Base-by-base conservation (phyloP, 2,329 filamentous ascomycete genomes). In the Diaporthe citrichinensis region DNA sequence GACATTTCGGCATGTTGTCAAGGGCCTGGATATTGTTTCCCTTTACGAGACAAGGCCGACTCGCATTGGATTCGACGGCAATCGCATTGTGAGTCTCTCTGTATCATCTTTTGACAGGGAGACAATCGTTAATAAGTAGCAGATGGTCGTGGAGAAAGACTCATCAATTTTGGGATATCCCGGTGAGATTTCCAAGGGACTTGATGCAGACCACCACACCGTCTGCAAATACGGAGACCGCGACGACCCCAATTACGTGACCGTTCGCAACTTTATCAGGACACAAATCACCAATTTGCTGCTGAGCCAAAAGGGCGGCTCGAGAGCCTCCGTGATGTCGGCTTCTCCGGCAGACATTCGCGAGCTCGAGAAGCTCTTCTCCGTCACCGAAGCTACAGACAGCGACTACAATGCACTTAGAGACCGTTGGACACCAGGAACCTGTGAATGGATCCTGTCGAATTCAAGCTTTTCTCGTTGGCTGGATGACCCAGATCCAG, bases 81-180 rank as follows among this genome's bases (percentile, higher is more conserved):
- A 17, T 73, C 8, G 72, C 78, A 57, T 57, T 34, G 53, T 57
- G 15, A 57, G 53, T n/a, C n/a, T n/a, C n/a, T n/a, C n/a, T n/a
- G n/a, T n/a, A n/a, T n/a, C n/a, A n/a, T n/a, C n/a, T n/a, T n/a
- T n/a, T n/a, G n/a, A n/a, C n/a, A n/a, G n/a, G n/a, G n/a, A n/a
- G n/a, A n/a, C n/a, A 57, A 20, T 34, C 17, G 28, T 34, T 20
- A 57, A 4, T 2, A 1, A 31, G 17, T 57, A 28, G 2, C 1
- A 69, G 46, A 53, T 69, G 28, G 65, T 53, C 0, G 28, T 69
- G 17, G 65, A 69, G 31, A 69, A 53, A 10, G 65, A 69, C n/a
- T 69, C 65, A 0, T 49, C 65, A 2, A 34, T 69, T 0, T 39
- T 53, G 23, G 65, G 51, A 23, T 69, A 69, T 39, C 65, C 65